phyloP scores from a whole-genome alignment of 2,329 filamentous ascomycete species.

The Fusarium hostae region DNA sequence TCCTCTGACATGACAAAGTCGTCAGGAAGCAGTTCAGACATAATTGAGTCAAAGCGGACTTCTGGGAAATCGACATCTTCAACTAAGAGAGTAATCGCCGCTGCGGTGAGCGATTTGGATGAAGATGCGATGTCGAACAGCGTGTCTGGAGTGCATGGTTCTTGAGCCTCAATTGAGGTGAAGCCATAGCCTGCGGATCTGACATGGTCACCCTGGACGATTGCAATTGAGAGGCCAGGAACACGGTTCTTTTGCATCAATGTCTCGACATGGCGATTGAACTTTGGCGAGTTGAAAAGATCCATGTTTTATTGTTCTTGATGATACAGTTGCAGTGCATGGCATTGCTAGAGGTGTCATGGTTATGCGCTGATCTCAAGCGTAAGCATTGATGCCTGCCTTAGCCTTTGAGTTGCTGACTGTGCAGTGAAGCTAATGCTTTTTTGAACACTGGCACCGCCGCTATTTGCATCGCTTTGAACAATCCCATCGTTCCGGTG shows the following conservation, averaged over 20 bases:
- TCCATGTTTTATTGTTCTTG: background rate
- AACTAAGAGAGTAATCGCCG: background rate
- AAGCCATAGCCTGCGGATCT: background rate
- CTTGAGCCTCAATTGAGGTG: background rate
- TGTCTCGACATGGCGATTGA: background rate
- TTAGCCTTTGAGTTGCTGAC: background rate
- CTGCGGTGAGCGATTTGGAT: conserved; percentile 3
- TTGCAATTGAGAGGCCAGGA: conserved; percentile 7
- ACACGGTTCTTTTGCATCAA: conserved; percentile 1
- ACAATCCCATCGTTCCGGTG: accelerated
- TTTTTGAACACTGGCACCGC: accelerated
- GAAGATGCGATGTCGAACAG: conserved; percentile 22
- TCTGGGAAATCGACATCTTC: background rate
- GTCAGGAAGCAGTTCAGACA: conserved; percentile 5
- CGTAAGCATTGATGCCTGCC: background rate
- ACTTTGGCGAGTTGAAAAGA: background rate
- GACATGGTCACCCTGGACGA: background rate
- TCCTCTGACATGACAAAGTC: conserved; percentile 11
- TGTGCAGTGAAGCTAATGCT: background rate
- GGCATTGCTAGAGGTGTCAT: background rate
- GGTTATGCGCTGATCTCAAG: too few species aligned
- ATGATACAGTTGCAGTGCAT: accelerated
- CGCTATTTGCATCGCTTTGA: accelerated
- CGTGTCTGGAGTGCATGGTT: conserved; percentile 6
- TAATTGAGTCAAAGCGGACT: background rate